Percentiles rank a stretch among this genome's conserved stretches.
Evolutionary conservation across 768 basidiomycete species (phyloP).

Genomic region (Neoboletus subvelutipes): DNA sequence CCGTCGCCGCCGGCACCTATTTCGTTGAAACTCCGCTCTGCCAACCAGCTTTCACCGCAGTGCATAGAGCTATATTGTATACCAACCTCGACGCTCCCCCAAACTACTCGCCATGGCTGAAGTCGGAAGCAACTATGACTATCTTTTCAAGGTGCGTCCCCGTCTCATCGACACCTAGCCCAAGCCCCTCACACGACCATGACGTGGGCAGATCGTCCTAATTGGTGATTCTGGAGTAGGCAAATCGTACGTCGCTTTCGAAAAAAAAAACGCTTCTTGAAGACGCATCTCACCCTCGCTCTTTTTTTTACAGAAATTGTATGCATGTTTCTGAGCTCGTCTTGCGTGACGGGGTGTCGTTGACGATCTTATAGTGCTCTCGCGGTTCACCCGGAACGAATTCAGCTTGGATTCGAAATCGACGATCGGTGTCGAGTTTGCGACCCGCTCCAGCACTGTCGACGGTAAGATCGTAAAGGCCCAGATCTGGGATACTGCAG

Average conservation of each 20-base stretch:
- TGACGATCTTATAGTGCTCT: conserved; percentile 68
- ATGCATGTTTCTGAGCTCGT: conserved; percentile 9
- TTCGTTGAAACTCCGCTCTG: conserved; percentile 34
- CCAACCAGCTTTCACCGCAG: conserved; percentile 2
- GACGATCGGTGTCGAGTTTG: conserved; percentile 99
- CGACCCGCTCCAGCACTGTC: conserved; percentile 92
- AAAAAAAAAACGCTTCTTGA: background rate
- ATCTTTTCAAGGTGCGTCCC: conserved; percentile 86
- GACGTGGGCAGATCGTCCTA: conserved; percentile 77
- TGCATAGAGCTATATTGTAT: conserved; percentile 7
- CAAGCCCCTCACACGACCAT: background rate
- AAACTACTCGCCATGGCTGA: conserved; percentile 64
- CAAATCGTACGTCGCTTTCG: conserved; percentile 81
- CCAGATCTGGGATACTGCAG: conserved; percentile 99
- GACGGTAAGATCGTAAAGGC: conserved; percentile 97
- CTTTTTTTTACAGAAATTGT: conserved; percentile 33
- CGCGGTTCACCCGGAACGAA: conserved; percentile 98
- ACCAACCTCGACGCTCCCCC: conserved; percentile 7
- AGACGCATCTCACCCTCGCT: background rate
- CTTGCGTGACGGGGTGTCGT: background rate
- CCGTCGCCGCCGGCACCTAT: background rate
- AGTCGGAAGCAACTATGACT: conserved; percentile 90
- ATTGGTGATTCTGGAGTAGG: conserved; percentile 99
- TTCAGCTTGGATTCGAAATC: conserved; percentile 99
- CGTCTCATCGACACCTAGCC: background rate